These are phyloP conservation scores for Singerocomus inundabilis DNA, from an alignment of 1,284 basidiomycete genomes.

Conservation along the genomic window DNA sequence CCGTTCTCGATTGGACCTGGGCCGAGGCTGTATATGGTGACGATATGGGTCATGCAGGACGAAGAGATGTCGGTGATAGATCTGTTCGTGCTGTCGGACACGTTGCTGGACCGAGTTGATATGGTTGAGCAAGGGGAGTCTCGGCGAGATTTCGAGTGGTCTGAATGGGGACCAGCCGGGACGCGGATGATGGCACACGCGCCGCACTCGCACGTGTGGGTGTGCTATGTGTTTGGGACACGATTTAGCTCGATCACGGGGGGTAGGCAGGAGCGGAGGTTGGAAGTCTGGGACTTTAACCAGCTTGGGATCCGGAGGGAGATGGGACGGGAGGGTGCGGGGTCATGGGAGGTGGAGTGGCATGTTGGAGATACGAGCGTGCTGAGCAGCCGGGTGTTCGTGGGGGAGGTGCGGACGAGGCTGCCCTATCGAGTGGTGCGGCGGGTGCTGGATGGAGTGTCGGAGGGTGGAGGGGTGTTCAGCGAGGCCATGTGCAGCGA, in stretches of 20 bases:
- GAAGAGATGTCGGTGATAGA: slow-evolving; percentile 34
- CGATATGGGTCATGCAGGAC: slow-evolving; percentile 37
- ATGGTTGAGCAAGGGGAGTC: slow-evolving; percentile 20
- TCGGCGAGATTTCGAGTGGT: slow-evolving; percentile 41
- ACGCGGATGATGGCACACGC: slow-evolving; percentile 41
- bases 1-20: slow-evolving; percentile 50
- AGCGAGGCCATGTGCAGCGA: slow-evolving; percentile 51
- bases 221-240: slow-evolving; percentile 58
- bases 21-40: slow-evolving; percentile 49
- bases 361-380: slow-evolving; percentile 26
- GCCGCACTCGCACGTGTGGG: slow-evolving; percentile 46
- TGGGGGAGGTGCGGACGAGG: slow-evolving; percentile 40
- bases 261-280: slow-evolving; percentile 10
- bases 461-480: slow-evolving; percentile 15
- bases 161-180: slow-evolving; percentile 49
- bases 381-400: slow-evolving; percentile 33
- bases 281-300: slow-evolving; percentile 55
- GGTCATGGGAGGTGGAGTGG: slow-evolving; percentile 20
- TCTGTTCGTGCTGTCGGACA: slow-evolving; percentile 49
- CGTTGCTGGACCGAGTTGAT: slow-evolving; percentile 39
- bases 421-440: slow-evolving; percentile 43
- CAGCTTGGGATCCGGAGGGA: slow-evolving; percentile 39
- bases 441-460: slow-evolving; percentile 15
- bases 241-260: slow-evolving; percentile 38
- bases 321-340: slow-evolving; percentile 6